Conservation (phyloP, 441 rosid genomes). For the Bocquillonia castaneifolia region DNA sequence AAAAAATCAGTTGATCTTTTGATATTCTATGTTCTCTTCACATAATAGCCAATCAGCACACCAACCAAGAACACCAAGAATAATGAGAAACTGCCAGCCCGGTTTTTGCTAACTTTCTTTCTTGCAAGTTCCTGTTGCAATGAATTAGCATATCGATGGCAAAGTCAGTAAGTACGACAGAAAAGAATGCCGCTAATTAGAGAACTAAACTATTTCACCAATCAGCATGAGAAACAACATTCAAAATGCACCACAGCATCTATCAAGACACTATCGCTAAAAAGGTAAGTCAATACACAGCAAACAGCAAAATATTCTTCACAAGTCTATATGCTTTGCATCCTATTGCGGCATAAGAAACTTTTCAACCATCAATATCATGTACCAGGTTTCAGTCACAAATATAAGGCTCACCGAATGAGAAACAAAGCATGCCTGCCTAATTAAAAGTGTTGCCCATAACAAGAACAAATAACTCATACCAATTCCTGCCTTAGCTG, state of each 20-base stretch:
- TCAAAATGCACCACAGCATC: neutral
- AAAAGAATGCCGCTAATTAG: neutral
- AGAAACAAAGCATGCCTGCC: too few species aligned
- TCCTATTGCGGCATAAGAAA: neutral
- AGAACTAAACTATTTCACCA: neutral
- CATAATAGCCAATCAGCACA: slow-evolving; percentile 43
- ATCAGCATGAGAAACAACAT: neutral
- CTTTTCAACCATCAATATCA: neutral
- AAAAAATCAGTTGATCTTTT: slow-evolving; percentile 4
- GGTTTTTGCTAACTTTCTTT: slow-evolving; percentile 34
- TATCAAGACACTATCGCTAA: neutral
- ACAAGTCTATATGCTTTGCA: neutral
- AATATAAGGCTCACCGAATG: neutral
- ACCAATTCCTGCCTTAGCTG: slow-evolving; percentile 69
- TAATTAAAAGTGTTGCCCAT: too few species aligned
- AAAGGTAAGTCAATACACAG: too few species aligned
- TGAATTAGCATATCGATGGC: neutral
- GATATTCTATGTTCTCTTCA: slow-evolving; percentile 35
- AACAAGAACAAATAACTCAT: slow-evolving; percentile 19
- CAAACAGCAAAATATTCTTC: neutral
- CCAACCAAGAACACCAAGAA: slow-evolving; percentile 41
- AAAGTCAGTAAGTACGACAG: neutral
- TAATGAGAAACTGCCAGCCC: slow-evolving; percentile 36
- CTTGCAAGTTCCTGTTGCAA: slow-evolving; percentile 36
- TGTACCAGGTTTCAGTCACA: neutral